Evolutionary conservation across 106 monocot species (phyloP), one percentile per base, ranked within the genome.

Genomic region (Apostasia shenzhenica): DNA sequence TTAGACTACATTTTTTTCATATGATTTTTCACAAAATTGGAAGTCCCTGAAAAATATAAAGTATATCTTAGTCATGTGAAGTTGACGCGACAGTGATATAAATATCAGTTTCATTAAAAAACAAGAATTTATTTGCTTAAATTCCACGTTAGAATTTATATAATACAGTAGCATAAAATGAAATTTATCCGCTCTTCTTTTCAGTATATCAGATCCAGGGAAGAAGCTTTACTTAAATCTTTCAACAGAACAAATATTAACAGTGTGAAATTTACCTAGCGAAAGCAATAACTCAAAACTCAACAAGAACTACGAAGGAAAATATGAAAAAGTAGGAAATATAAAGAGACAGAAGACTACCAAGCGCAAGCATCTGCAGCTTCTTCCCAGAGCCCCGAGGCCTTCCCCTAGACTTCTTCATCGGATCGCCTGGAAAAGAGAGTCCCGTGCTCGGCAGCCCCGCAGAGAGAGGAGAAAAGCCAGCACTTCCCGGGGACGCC

Each of bases 311-410:
- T 1, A 6, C 9, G 8, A 61, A 6, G 14, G 48, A 49, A 53
- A 57, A 41, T 8, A 2, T 41, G 37, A 50, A 48, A 59, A 9
- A 12, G 48, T 14, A 9, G 8, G 42, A 39, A 4, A 67, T 53
- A 59, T 14, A 59, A 61, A 68, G 3, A 44, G 0, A 45, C 7
- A 48, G 8, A 44, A 61, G 46, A 55, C 78, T 84, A 88, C 92
- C 92, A 1, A 85, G 71, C 50, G 88, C 85, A 58, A 83, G 79
- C 76, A 79, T 76, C 76, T 86, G 88, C 71, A 82, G 76, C 88
- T 95, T 95, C 72, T 78, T 91, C 50, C 78, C 77, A 9, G 88
- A 83, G 40, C 95, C 91, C 0, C 72, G 80, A 10, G 91, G 91
- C 57, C 91, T 59, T 10, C 88, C 91, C 51, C 82, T 77, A 8